Evolutionary conservation across 1,284 basidiomycete genomes (phyloP).

Genomic region (Cryptococcus sp.): DNA sequence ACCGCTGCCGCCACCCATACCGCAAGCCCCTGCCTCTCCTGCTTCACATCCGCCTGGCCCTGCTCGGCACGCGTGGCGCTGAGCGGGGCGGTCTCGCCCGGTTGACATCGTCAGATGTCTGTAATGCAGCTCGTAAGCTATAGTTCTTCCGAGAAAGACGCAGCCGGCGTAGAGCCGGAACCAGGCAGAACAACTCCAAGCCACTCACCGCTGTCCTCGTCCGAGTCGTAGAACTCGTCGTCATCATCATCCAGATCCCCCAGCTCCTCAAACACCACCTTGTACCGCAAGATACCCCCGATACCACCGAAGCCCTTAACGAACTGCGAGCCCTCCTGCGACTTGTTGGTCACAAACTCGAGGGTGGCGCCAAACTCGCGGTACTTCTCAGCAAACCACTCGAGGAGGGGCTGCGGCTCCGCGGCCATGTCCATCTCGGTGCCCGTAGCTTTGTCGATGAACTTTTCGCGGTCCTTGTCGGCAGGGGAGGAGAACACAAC

Average conservation of each 20-base stretch:
- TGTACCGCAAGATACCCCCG: conserved; percentile 87
- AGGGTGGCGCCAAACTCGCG: conserved; percentile 94
- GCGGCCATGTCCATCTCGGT: conserved; percentile 86
- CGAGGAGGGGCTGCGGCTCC: conserved; percentile 80
- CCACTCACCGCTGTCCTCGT: conserved; percentile 46
- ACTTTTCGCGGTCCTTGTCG: conserved; percentile 82
- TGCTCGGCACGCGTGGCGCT: conserved; percentile 30
- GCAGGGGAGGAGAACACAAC: conserved; percentile 74
- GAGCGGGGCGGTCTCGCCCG: conserved; percentile 38
- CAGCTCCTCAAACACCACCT: conserved; percentile 85
- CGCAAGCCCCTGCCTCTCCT: too few relatives aligned
- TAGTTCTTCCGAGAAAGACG: neutral
- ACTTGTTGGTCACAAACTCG: conserved; percentile 63
- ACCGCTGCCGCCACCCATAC: neutral
- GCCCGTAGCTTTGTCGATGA: conserved; percentile 90
- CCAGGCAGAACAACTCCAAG: conserved; percentile 8
- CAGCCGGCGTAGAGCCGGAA: neutral
- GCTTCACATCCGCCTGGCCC: neutral
- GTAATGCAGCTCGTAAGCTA: conserved; percentile 2
- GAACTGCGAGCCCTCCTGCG: conserved; percentile 98
- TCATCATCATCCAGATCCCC: conserved; percentile 60
- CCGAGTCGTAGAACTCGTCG: conserved; percentile 52
- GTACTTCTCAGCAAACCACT: conserved; percentile 99
- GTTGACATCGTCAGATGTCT: conserved; percentile 38
- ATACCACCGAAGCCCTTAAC: conserved; percentile 99